A percentile compares a stretch with the other conserved stretches of the same genome.
These are phyloP conservation scores for Pseudogymnoascus sp. DNA, from an alignment of 2,329 filamentous ascomycete species.

Conservation along the genomic window DNA sequence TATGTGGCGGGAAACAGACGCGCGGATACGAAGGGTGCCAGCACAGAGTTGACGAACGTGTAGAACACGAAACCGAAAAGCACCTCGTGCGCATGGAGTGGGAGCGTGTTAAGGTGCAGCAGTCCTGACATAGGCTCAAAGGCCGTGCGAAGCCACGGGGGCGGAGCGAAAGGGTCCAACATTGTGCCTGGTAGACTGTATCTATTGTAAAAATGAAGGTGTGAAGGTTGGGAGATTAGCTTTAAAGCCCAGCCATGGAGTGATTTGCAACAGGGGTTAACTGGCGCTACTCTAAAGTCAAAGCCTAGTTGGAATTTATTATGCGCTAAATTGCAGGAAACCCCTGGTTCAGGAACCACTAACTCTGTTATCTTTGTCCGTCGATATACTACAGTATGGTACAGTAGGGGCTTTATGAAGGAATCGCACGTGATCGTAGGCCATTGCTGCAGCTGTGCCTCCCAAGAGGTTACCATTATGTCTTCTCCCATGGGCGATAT, in stretches of 20 bases:
- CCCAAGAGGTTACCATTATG: background rate
- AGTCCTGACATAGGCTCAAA: constrained; percentile 55
- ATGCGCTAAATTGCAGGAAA: background rate
- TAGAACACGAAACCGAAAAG: constrained; percentile 59
- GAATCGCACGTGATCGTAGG: background rate
- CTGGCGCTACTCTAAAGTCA: background rate
- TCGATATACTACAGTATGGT: background rate
- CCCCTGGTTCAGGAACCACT: background rate
- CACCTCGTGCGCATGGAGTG: constrained; percentile 70
- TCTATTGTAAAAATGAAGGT: background rate
- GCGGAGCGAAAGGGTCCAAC: constrained; percentile 64
- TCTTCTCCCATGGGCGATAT: background rate
- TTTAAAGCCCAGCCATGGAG: background rate
- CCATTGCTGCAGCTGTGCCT: background rate
- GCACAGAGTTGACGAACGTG: constrained; percentile 54
- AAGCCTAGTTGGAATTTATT: background rate
- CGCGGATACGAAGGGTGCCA: constrained; percentile 60
- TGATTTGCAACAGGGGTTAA: constrained; percentile 1
- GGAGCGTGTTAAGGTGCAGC: constrained; percentile 57
- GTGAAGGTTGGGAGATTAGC: background rate
- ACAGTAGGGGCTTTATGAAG: background rate
- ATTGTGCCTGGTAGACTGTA: constrained; percentile 37
- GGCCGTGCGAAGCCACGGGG: constrained; percentile 41
- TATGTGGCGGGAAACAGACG: constrained; percentile 54
- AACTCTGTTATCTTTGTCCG: background rate